Conservation (phyloP, 148 eudicot genomes). For the Cornus kousa region DNA sequence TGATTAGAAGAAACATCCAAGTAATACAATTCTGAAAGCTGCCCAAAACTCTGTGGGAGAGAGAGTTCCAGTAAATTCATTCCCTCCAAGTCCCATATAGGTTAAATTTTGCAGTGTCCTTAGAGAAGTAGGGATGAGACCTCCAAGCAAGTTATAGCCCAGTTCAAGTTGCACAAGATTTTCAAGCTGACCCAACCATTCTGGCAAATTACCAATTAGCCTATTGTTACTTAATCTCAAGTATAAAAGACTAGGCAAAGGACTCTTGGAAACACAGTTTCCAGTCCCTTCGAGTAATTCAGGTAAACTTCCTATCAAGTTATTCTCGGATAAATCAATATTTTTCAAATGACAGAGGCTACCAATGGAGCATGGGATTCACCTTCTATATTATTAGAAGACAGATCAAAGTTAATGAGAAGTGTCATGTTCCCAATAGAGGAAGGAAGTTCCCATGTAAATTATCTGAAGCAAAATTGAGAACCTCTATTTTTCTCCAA, state of each 20-base stretch:
- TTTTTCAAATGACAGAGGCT: conserved; percentile 21
- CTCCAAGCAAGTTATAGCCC: conserved; percentile 19
- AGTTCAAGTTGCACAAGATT: conserved; percentile 16
- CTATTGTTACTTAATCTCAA: conserved; percentile 24
- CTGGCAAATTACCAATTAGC: conserved; percentile 26
- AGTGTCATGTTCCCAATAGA: conserved; percentile 27
- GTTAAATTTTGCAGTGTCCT: conserved; percentile 15
- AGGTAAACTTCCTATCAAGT: conserved; percentile 24
- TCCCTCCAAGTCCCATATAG: conserved; percentile 12
- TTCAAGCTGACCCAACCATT: conserved; percentile 25
- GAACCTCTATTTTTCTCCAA: conserved; percentile 26
- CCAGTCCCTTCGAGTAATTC: conserved; percentile 15
- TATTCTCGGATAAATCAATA: conserved; percentile 19
- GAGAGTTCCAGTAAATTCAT: conserved; percentile 22
- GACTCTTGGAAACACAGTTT: conserved; percentile 11
- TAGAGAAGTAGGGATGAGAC: conserved; percentile 30
- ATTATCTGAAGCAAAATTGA: conserved; percentile 15
- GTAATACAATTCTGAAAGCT: conserved; percentile 17
- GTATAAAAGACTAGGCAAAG: conserved; percentile 16
- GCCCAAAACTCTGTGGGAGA: conserved; percentile 30
- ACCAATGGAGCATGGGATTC: conserved; percentile 30
- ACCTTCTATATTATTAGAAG: conserved; percentile 16
- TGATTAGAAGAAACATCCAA: conserved; percentile 30
- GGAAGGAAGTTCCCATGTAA: conserved; percentile 30
- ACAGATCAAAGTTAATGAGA: conserved; percentile 20